Evolutionary conservation across 2,329 filamentous ascomycete species (phyloP), one percentile per base, ranked within the genome.

Genomic region (Ceratocystiopsis brevicomis): DNA sequence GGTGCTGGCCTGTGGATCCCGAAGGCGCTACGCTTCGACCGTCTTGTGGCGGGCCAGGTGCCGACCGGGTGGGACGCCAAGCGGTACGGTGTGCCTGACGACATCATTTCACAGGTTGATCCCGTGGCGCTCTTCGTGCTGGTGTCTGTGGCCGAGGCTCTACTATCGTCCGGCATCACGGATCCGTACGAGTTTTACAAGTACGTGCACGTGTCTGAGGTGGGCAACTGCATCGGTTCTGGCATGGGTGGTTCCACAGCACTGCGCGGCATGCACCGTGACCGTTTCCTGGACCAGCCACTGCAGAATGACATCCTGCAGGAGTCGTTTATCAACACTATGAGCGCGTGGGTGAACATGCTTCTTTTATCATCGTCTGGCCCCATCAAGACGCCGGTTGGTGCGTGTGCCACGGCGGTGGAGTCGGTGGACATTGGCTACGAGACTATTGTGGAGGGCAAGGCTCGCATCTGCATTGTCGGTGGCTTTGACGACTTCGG

Each of bases 271-370:
- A 98, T 98, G 88, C 94, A 96, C 71, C 90, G 88, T 63, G 88
- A 95, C 61, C 82, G 90, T 47, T 96, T 80, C 76, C 72, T 96
- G 49, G 90, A 98, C 66, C 90, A 87, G 67, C 90, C 88, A 44
- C 75, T 98, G 41, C 92, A 98, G 65, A 98, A 96, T 65, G 90
- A 98, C 58, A 95, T 98, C 58, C 73, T 98, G 14, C 92, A 98
- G 59, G 90, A 98, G 65, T 96, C 90, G 13, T 98, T 98, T 71
- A 96, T 98, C 73, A 98, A 98, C 71, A 98, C 90, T 44, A 98
- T 98, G 88, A 81, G 84, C 53, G 90, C 90, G 15, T 98, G 90
- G 90, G 87, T 98, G 45, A 98, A 98, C 70, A 98, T 98, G 90
- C 69, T 98, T 64, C 69, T 98, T 50, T 69, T 98, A 50, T 98